Evolutionary conservation across 495 filamentous ascomycete species (phyloP), one percentile per base, ranked within the genome.

Genomic region (Diplogelasinospora grovesii): DNA sequence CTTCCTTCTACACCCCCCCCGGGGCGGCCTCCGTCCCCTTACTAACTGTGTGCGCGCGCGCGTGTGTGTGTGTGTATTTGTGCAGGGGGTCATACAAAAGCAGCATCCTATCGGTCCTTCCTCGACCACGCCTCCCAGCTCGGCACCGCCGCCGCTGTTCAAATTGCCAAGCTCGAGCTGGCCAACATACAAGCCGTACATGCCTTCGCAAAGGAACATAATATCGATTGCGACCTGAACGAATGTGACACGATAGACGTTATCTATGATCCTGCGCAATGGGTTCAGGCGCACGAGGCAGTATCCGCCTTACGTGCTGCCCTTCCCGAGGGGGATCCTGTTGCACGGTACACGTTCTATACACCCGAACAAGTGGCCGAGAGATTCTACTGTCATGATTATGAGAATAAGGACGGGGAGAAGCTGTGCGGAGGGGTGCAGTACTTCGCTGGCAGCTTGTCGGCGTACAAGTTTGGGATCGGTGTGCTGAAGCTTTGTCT

Each of bases 361-460:
- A 41, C 42, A 15, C 43, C 61, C 3, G 68, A 69, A 4, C 71
- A 78, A 40, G 63, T 75, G n/a, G 45, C 51, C 20, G 40, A 54
- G 6, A 64, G 52, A 33, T 81, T 78, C 45, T 60, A 57, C 41
- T 62, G 62, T n/a, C 57, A 61, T 7, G 50, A 49, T 24, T 42
- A 25, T 16, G 36, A 50, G 1, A 64, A 58, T 5, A 45, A 47
- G 14, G 49, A 41, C 10, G n/a, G n/a, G n/a, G 56, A 67, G 35
- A 56, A 48, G n/a, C 56, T 69, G 7, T 57, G 57, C 10, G 80
- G 80, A 3, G 77, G 71, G 0, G 54, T 84, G 10, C 55, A 59
- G 15, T 83, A 83, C 49, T 57, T 64, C 14, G 80, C 81, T 2
- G 82, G 78, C 0, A 82, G 77, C 35, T 30, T 87, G 26, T 78